Evolutionary conservation across 23 red algal genomes (phyloP).

Genomic region (Gracilariopsis chorda): DNA sequence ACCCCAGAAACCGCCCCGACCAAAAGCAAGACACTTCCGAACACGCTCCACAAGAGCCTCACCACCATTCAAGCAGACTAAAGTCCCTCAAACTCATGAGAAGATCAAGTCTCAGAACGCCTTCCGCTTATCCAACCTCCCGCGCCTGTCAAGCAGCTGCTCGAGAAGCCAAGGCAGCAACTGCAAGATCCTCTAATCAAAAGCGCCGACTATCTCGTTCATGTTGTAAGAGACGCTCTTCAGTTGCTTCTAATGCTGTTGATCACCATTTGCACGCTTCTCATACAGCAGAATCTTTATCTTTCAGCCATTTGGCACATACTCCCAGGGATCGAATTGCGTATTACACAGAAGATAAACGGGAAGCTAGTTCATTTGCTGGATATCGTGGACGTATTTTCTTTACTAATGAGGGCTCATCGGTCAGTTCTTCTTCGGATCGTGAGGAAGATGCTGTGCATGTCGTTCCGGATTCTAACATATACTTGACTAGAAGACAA

Average conservation of each 20-base stretch:
- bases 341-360: background rate
- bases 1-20: too few species aligned
- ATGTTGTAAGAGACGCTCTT: too few species aligned
- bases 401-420: conserved; percentile 9
- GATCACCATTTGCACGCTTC: background rate
- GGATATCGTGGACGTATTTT: conserved; percentile 14
- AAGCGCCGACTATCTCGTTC: too few species aligned
- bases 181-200: background rate
- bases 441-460: conserved; percentile 33
- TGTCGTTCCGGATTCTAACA: background rate
- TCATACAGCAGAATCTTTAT: background rate
- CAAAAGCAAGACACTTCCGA: too few species aligned
- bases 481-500: conserved; percentile 41
- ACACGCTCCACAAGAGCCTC: background rate
- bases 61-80: background rate
- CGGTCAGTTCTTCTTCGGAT: conserved; percentile 36
- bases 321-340: background rate
- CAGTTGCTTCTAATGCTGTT: too few species aligned
- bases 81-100: conserved; percentile 1
- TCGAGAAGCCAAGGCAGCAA: background rate
- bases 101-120: background rate
- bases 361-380: conserved; percentile 36
- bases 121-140: background rate
- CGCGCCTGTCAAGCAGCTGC: background rate
- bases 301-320: background rate